These are phyloP conservation scores for Xylaria sp. DNA, from an alignment of 2,329 filamentous ascomycete species.

Conservation along the genomic window DNA sequence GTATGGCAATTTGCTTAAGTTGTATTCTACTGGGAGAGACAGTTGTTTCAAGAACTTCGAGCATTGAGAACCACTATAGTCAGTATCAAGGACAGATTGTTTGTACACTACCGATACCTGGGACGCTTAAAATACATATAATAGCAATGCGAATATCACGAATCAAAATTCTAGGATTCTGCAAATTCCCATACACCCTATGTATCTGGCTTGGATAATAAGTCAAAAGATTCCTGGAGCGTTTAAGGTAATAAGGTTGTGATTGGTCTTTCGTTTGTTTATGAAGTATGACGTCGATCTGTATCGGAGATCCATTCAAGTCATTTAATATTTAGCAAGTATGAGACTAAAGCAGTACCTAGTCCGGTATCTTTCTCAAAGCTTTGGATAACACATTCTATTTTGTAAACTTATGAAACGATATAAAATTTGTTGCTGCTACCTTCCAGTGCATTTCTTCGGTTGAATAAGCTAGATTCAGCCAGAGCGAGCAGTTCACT, in stretches of 20 bases:
- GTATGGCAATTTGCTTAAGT: slow-evolving; percentile 1
- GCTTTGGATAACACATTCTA: too few relatives aligned
- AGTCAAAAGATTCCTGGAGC: not conserved
- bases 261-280: not conserved
- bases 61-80: not conserved
- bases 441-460: not conserved
- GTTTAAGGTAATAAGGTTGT: not conserved
- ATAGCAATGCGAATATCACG: slow-evolving; percentile 17
- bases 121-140: slow-evolving; percentile 11
- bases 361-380: not conserved
- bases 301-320: not conserved
- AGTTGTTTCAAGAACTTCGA: not conserved
- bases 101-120: slow-evolving; percentile 33
- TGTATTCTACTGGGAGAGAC: slow-evolving; percentile 8
- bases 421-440: not conserved
- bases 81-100: slow-evolving; percentile 31
- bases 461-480: not conserved
- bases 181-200: not conserved
- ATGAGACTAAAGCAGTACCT: not conserved
- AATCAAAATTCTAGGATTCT: not conserved
- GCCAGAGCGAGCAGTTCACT: not conserved
- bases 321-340: not conserved
- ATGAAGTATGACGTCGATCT: slow-evolving; percentile 13
- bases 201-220: not conserved
- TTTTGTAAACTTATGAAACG: too few relatives aligned